Evolutionary conservation across 495 filamentous ascomycete species (phyloP), one percentile per base, ranked within the genome.

Genomic region (Achaetomiella virescens): DNA sequence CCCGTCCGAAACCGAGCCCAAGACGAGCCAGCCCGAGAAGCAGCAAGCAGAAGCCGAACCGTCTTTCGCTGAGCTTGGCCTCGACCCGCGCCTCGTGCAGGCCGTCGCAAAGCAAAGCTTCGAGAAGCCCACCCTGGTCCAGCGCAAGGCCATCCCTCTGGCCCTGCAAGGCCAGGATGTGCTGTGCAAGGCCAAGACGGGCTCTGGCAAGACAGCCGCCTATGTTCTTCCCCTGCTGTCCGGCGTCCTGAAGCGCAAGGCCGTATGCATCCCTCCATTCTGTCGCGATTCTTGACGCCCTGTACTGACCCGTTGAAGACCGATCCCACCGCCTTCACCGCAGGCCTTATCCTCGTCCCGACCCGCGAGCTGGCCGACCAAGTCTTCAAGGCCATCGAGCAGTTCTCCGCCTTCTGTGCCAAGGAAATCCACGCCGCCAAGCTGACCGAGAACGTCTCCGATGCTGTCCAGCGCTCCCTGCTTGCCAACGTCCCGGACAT

Each of bases 131-230:
- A 97, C 95, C 10, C 79, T 81, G 14, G 87, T 97, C 3, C 93
- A 98, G 70, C 77, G 83, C 14, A 86, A 86, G 69, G 89, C 87
- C 6, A 96, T 98, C 61, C 95, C 93, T 7, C 72, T 97, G 42
- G 89, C 89, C 25, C 75, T 97, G n/a, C 84, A 90, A 55, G 93
- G 93, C 17, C 87, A 87, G 64, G 91, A 97, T 78, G 85, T 98
- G 53, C 72, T 97, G 42, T 89, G 90, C 48, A 88, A 89, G 60
- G 87, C 92, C 40, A 93, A 90, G 71, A 97, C 91, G 18, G 91
- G 91, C 25, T 93, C 90, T 18, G 92, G 93, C 44, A 98, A 98
- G 74, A 98, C 93, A 6, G 88, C 89, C n/a, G 93, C 93, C 48
- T 98, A 98, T 71, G 76, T 96, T n/a, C 79, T 97, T 24, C 93